Base-by-base conservation (phyloP, 305 asterid species). In the Fraxinus albicans region DNA sequence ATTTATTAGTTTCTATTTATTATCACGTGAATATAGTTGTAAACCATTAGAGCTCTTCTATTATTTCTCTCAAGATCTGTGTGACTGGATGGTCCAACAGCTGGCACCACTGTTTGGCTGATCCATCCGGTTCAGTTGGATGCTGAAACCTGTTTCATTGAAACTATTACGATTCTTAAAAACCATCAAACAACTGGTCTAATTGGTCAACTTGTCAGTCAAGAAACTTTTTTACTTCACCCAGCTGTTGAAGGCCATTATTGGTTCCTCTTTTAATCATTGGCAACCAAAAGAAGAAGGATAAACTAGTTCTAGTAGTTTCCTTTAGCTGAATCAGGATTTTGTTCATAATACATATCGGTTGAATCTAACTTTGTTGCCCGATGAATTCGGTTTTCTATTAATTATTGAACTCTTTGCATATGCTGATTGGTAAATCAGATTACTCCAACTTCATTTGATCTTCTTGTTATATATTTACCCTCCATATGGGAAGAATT, bases 1-100 rank as follows among this genome's bases (percentile, higher is more conserved):
- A 92, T 34, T 44, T 47, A 33, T 40, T 78, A 73, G 72, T 47
- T 79, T 15, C 78, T 77, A 34, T 63, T 27, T 77, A 35, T 63
- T 27, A 44, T 79, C 75, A 80, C 72, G 9, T 33, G 65, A 40
- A 36, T 60, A 77, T 77, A 35, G 23, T 44, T 23, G 47, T 40
- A 82, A 27, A 70, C 17, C 38, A 3, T 47, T 44, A 42, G 23
- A 40, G 44, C 34, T n/a, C 60, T 73, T 44, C 12, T 12, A 17
- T 21, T 50, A 6, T 63, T 35, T 27, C 65, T 80, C n/a, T 33
- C 70, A 8, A 53, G 69, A 60, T 74, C 76, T 1, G 8, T 27
- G 34, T 5, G 35, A 19, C 23, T 21, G 27, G 78, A 5, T 13
- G 55, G 53, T 34, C 29, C 55, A 36, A 74, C 31, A n/a, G 13